A percentile compares a stretch with the other conserved stretches of the same genome.
phyloP scores from a whole-genome alignment of 352 stramenopile species.

The Pilasporangium apinafurcum region DNA sequence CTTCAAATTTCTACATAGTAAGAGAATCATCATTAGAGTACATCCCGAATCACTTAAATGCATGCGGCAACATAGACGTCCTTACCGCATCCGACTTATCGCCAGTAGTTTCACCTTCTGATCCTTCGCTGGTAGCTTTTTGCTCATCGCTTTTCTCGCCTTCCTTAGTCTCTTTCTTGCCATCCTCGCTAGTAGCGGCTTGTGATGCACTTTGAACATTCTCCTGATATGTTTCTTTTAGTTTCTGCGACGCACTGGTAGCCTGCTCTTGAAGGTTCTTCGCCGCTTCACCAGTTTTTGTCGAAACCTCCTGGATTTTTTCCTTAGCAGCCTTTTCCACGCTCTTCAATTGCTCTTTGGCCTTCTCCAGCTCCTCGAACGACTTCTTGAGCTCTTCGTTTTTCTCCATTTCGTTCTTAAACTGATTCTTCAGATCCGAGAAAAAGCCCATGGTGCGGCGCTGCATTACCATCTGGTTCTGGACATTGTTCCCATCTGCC shows the following conservation, averaged over 20 bases:
- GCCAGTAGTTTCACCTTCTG: neutral
- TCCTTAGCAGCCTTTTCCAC: constrained; percentile 57
- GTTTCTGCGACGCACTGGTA: constrained; percentile 47
- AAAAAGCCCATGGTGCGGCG: constrained; percentile 62
- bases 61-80: neutral
- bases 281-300: constrained; percentile 46
- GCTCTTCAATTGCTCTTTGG: constrained; percentile 62
- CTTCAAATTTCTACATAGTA: constrained; percentile 13
- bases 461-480: no score
- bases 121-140: constrained; percentile 1
- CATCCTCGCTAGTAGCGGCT: neutral
- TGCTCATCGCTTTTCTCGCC: constrained; percentile 8
- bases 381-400: constrained; percentile 78
- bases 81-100: constrained; percentile 1
- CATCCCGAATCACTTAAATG: no score
- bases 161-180: constrained; percentile 9
- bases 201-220: constrained; percentile 14
- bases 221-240: constrained; percentile 49
- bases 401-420: constrained; percentile 78
- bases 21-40: no score
- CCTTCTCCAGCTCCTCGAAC: constrained; percentile 69
- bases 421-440: constrained; percentile 71
- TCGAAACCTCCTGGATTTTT: constrained; percentile 54
- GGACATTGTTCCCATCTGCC: neutral
- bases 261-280: constrained; percentile 56